Base-by-base conservation (phyloP, 129 eudicot genomes). In the Chrysanthemum makinoi region DNA sequence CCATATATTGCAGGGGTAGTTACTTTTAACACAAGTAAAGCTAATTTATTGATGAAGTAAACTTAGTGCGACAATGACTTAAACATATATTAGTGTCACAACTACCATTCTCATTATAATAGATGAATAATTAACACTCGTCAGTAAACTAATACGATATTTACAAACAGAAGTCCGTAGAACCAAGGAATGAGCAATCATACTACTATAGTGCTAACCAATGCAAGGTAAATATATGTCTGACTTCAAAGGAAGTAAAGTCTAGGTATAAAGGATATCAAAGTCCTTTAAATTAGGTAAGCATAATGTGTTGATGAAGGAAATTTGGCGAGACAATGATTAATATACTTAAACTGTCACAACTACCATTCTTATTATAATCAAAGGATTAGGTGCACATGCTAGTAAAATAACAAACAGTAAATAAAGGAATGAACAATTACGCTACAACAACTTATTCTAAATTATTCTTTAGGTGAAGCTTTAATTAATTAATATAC, bases 141-240 rank as follows among this genome's bases (percentile, higher is more conserved):
- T 3, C 8, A 51, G 16, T 50, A 49, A 50, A 53, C 28, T 68
- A 26, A 51, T 51, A 26, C 0, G 12, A 3, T 10, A 58, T 26
- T 16, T 15, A 57, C 15, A 58, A 71, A 46, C 56, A 54, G 15
- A 72, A 72, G 18, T 61, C 69, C n/a, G 48, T 51, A 72, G 14
- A 49, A 61, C 51, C 48, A n/a, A 60, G 68, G 61, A 72, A 49
- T n/a, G 9, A 48, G 28, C 77, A 72, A 26, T 49, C 6, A 60
- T 61, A 61, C 60, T 26, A 60, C 69, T 47, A 11, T 28, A 39
- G 44, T 39, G 44, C 44, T 39, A 28, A 28, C 30, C 30, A 3
- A 28, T 28, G 30, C 44, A 39, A 39, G 44, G 44, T 39, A 39
- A 6, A 39, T 39, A 39, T 6, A 5, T 39, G 6, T 6, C 44